Conservation (phyloP, 2,329 filamentous ascomycete species). For the Xylaria multiplex region DNA sequence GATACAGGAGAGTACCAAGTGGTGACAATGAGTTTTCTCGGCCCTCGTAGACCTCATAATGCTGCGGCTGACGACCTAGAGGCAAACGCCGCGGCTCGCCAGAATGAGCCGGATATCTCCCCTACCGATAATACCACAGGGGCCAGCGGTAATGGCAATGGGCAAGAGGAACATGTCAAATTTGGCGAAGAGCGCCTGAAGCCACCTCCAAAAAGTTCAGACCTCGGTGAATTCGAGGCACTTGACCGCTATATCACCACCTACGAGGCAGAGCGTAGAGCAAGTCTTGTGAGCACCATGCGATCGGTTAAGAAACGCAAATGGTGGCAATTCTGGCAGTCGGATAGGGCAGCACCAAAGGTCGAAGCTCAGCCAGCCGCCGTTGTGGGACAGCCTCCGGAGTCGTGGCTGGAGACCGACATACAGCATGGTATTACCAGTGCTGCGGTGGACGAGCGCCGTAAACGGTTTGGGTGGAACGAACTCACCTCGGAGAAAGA, state of each 20-base stretch:
- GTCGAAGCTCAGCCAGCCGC: slow-evolving; percentile 50
- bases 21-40: slow-evolving; percentile 41
- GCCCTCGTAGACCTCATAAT: slow-evolving; percentile 33
- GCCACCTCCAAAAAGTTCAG: slow-evolving; percentile 36
- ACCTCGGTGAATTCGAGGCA: slow-evolving; percentile 48
- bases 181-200: slow-evolving; percentile 41
- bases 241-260: slow-evolving; percentile 50
- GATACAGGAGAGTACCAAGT: slow-evolving; percentile 6
- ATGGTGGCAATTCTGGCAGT: slow-evolving; percentile 69
- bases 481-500: slow-evolving; percentile 76
- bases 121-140: neutral
- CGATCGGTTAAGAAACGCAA: slow-evolving; percentile 57
- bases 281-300: slow-evolving; percentile 38
- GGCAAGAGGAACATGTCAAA: slow-evolving; percentile 42
- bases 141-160: neutral
- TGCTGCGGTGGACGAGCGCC: slow-evolving; percentile 66
- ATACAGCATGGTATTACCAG: slow-evolving; percentile 68
- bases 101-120: slow-evolving; percentile 17
- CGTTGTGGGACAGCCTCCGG: slow-evolving; percentile 60
- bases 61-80: slow-evolving; percentile 42
- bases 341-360: slow-evolving; percentile 49
- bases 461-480: slow-evolving; percentile 74
- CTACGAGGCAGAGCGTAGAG: slow-evolving; percentile 45
- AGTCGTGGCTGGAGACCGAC: slow-evolving; percentile 73
- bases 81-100: slow-evolving; percentile 40